Evolutionary conservation across 768 basidiomycete species (phyloP).

Genomic region (Flagelloscypha sp.): DNA sequence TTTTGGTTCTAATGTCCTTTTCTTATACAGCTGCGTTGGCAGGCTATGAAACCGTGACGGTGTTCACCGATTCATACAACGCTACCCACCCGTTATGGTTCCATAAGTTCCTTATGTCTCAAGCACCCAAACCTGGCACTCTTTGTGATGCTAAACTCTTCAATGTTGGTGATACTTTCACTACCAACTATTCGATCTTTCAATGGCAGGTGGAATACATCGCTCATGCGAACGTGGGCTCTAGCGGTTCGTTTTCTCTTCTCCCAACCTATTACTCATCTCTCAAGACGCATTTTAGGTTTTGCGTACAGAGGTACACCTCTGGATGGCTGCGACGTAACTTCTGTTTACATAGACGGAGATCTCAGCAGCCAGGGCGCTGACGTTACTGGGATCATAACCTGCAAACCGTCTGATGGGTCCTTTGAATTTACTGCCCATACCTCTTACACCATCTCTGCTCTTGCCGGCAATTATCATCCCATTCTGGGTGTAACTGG

Average conservation of each 20-base stretch:
- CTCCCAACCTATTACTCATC: no score
- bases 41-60: slow-evolving; percentile 5
- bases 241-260: neutral
- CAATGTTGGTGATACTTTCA: slow-evolving; percentile 4
- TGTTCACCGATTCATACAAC: slow-evolving; percentile 2
- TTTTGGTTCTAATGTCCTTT: neutral
- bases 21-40: slow-evolving; percentile 1
- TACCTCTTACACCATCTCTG: slow-evolving; percentile 11
- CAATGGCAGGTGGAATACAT: slow-evolving; percentile 5
- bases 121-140: slow-evolving; percentile 1
- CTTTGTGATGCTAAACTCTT: slow-evolving; percentile 1
- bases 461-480: slow-evolving; percentile 13
- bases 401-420: slow-evolving; percentile 10
- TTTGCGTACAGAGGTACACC: slow-evolving; percentile 16
- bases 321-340: slow-evolving; percentile 20
- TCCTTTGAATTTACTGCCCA: slow-evolving; percentile 11
- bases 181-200: slow-evolving; percentile 7
- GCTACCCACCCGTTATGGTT: slow-evolving; percentile 4
- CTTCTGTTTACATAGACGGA: slow-evolving; percentile 14
- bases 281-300: no score
- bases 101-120: slow-evolving; percentile 1
- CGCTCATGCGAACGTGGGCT: neutral
- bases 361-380: slow-evolving; percentile 11
- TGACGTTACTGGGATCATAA: slow-evolving; percentile 13
- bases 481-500: slow-evolving; percentile 12